Evolutionary conservation across 257 asterid genomes (phyloP), one percentile per base, ranked within the genome.

Genomic region (Prunella vulgaris): DNA sequence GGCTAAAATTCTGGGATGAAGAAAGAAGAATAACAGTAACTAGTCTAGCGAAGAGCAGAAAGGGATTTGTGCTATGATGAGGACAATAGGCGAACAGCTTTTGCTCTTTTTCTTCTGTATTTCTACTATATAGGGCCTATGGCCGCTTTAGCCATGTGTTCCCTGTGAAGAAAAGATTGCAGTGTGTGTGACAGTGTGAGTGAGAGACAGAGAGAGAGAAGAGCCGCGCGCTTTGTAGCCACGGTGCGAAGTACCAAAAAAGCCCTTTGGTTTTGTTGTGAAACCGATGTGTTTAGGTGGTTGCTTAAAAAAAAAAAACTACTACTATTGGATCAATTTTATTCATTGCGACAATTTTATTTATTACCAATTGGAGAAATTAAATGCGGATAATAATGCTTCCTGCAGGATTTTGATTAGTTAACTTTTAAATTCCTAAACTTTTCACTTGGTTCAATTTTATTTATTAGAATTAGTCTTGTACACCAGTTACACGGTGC

Each of bases 91-190:
- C 32, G 60, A 62, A 59, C 64, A 68, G 69, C 64, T 59, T 60
- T n/a, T n/a, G n/a, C n/a, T n/a, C 70, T 70, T 30, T 46, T 35
- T 25, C 7, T 35, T 74, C 14, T 20, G 78, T 51, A 60, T 67
- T 63, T 62, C 53, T 46, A 17, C 33, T 42, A 30, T 53, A 35
- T 65, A 49, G 74, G 78, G 68, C 40, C 60, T 58, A 60, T 44
- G 70, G 53, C 67, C 71, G 73, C 82, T 81, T 78, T 78, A 71
- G 74, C 65, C 81, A 78, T 78, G 83, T 72, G 76, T 68, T 63
- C 72, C 51, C 80, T 25, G 28, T 25, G 28, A 37, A 58, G 20
- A 71, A 59, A n/a, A 32, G 65, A 27, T 63, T 14, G 42, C 17
- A 5, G 3, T 18, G 48, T 53, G 48, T 13, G 48, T 53, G 48